Evolutionary conservation across 1,139 yeast species (phyloP).

Genomic region (Magnusiomyces paraingens): DNA sequence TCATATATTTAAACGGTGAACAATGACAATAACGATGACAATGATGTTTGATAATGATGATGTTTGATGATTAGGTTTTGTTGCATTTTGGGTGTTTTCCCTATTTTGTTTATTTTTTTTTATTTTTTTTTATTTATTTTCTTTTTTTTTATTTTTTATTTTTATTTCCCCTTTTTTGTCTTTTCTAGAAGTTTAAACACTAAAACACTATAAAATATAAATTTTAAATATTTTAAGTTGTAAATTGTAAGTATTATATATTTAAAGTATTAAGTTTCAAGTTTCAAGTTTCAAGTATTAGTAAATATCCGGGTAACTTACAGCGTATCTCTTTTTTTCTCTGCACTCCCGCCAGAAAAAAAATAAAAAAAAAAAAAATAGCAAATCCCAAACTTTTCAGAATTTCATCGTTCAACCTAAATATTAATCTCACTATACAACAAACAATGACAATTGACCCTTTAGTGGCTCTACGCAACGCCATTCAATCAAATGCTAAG

Average conservation of each 20-base stretch:
- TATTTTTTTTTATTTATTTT: not conserved
- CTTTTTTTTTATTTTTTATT: not conserved
- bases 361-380: too few species aligned
- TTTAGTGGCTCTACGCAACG: slow-evolving; percentile 25
- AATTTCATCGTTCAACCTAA: not conserved
- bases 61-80: too few species aligned
- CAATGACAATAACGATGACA: too few species aligned
- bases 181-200: too few species aligned
- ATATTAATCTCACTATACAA: not conserved
- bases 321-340: not conserved
- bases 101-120: not conserved
- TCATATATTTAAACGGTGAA: too few species aligned
- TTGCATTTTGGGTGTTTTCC: not conserved
- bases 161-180: not conserved
- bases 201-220: not conserved
- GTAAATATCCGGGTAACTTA: too few species aligned
- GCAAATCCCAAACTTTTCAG: too few species aligned
- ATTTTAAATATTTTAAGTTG: not conserved
- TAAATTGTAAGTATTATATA: not conserved
- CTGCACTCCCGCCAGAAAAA: not conserved
- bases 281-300: too few species aligned
- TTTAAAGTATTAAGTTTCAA: not conserved
- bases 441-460: slow-evolving; percentile 21
- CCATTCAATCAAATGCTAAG: slow-evolving; percentile 22
- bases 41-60: too few species aligned